Base-by-base conservation (phyloP, 768 basidiomycete species). In the Pleurotus tuber-regium region DNA sequence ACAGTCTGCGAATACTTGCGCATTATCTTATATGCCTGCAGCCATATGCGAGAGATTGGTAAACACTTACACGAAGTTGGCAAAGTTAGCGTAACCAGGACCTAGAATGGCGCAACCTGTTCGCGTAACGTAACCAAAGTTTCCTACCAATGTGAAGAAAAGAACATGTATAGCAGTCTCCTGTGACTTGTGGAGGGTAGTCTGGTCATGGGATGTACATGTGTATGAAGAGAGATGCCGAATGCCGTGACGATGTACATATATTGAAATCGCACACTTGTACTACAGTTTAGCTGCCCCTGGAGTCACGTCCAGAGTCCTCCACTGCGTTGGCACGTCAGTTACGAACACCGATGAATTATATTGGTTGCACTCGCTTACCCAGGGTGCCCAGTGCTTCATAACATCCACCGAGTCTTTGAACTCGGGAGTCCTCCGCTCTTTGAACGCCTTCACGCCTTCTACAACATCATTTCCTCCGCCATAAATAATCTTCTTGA, bases 301-400 rank as follows among this genome's bases (percentile, higher is more conserved):
- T 6, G 35, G 35, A 16, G 35, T 19, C 21, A 38, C 6, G 21
- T 38, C 21, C 12, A 38, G 21, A 16, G 35, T 38, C 35, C 21
- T 38, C 35, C 35, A 38, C 35, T 38, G 10, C n/a, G 12, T 8
- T 10, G 35, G 7, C n/a, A 16, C 35, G 35, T 38, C 14, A 38
- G 35, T 14, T 7, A 9, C n/a, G 9, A 38, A 16, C 35, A 38
- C n/a, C n/a, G 21, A 38, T 14, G 35, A 9, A 14, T 16, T 38
- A 38, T 38, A 9, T 38, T 5, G n/a, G n/a, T n/a, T n/a, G n/a
- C n/a, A n/a, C n/a, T n/a, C 21, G n/a, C 76, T 56, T 48, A 82
- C 81, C 80, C 80, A 83, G 35, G 81, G 77, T 52, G 70, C 73
- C 73, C 75, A 78, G 9, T 60, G 57, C 3, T 70, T 66, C n/a